Evolutionary conservation across 78 protist genomes (phyloP), one percentile per base, ranked within the genome.

Genomic region (Dictyostelium purpureum): DNA sequence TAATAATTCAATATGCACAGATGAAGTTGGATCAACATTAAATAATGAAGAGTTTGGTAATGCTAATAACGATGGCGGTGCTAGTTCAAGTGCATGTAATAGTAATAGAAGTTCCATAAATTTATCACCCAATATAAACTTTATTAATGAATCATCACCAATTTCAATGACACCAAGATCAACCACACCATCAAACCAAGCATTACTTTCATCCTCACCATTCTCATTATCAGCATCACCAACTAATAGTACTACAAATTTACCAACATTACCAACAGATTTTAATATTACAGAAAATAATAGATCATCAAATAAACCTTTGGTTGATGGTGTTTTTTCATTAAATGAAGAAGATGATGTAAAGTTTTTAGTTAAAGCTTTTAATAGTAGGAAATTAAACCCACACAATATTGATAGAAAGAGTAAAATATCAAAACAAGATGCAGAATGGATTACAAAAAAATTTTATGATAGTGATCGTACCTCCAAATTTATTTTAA

Each of bases 361-460:
- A 26, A 33, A 61, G 26, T 42, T 18, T 28, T 59, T 78, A 14
- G 54, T 61, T 18, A 61, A 65, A 37, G 52, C 40, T 61, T 78
- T 49, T 28, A 19, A 16, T 61, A 38, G 3, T 26, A 56, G 87
- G 61, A 78, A 56, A 61, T 61, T 45, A 67, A 67, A 67, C 38
- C 14, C 21, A 24, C 19, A 43, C 18, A 43, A n/a, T 40, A 56
- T 6, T 5, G 59, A 45, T 28, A 67, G 90, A 56, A 82, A 82
- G 26, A 56, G 73, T 28, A 82, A 70, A 40, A 21, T 82, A 1
- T 40, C 90, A 7, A 59, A 57, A 12, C 78, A 82, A 70, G 90
- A 82, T 54, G 90, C 76, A 16, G 90, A 82, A 18, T 82, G 90
- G 90, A 70, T 82, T 6, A 59, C 52, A 24, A 82, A 69, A 18